Evolutionary conservation across 2,329 filamentous ascomycete species (phyloP).

Genomic region (Bisporella sp.): DNA sequence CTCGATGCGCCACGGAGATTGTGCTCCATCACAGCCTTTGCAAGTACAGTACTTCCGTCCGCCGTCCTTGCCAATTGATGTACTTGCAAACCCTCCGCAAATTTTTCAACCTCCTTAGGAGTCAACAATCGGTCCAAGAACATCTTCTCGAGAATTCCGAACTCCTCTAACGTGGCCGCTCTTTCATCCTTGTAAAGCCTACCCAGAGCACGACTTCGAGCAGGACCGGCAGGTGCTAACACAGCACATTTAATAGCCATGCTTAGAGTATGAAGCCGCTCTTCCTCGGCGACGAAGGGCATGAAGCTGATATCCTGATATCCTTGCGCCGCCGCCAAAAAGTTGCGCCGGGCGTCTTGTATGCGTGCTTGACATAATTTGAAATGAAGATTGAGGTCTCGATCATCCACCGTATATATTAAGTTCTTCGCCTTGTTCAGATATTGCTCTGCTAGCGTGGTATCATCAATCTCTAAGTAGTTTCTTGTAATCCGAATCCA

Average conservation of each 20-base stretch:
- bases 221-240: conserved; percentile 82
- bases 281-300: conserved; percentile 72
- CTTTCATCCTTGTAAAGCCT: conserved; percentile 93
- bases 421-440: conserved; percentile 95
- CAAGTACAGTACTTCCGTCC: conserved; percentile 88
- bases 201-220: conserved; percentile 71
- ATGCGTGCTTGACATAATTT: conserved; percentile 86
- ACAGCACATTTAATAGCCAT: conserved; percentile 90
- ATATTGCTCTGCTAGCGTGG: conserved; percentile 74
- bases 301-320: conserved; percentile 86
- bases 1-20: conserved; percentile 83
- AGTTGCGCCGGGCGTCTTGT: conserved; percentile 81
- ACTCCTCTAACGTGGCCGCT: conserved; percentile 67
- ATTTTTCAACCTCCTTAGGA: conserved; percentile 76
- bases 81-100: conserved; percentile 70
- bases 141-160: conserved; percentile 92
- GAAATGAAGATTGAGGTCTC: conserved; percentile 74
- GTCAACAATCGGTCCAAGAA: conserved; percentile 82
- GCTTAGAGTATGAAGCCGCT: conserved; percentile 75
- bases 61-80: conserved; percentile 88
- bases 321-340: conserved; percentile 77
- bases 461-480: conserved; percentile 91
- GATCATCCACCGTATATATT: conserved; percentile 70
- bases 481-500: conserved; percentile 94
- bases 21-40: conserved; percentile 91